phyloP scores from a whole-genome alignment of 78 protist genomes.

The Protostelium mycophagum region DNA sequence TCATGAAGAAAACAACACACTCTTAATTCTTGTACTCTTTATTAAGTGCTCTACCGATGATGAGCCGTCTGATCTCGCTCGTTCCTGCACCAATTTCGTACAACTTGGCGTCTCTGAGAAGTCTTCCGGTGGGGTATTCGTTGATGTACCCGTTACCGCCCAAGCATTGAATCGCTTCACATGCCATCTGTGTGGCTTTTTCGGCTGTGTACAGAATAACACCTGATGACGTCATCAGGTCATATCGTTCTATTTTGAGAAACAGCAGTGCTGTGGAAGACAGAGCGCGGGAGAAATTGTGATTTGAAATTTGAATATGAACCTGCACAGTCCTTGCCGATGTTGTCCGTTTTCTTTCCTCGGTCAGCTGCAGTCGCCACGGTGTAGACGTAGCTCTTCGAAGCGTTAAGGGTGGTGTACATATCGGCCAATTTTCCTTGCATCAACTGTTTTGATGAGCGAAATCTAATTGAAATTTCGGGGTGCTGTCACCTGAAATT shows the following conservation, averaged over 20 bases:
- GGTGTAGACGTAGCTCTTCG: slow-evolving; percentile 72
- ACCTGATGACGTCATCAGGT: slow-evolving; percentile 75
- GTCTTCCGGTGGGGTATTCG: slow-evolving; percentile 90
- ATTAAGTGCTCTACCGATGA: slow-evolving; percentile 76
- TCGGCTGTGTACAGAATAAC: slow-evolving; percentile 85
- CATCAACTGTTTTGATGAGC: slow-evolving; percentile 47
- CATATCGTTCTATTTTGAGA: slow-evolving; percentile 15
- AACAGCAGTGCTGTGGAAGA: neutral
- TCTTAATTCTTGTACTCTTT: neutral
- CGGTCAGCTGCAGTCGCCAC: slow-evolving; percentile 65
- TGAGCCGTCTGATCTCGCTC: slow-evolving; percentile 80
- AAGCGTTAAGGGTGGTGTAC: slow-evolving; percentile 71
- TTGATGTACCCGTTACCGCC: slow-evolving; percentile 95
- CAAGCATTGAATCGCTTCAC: slow-evolving; percentile 85
- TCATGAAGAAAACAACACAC: neutral
- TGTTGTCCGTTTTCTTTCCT: slow-evolving; percentile 31
- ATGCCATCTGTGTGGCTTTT: slow-evolving; percentile 76
- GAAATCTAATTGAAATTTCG: neutral
- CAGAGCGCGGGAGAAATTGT: neutral
- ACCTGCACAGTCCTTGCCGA: slow-evolving; percentile 53
- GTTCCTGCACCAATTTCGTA: slow-evolving; percentile 96
- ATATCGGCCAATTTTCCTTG: slow-evolving; percentile 93
- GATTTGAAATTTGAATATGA: no score
- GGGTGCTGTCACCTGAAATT: slow-evolving; percentile 39
- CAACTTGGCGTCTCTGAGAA: slow-evolving; percentile 90